Evolutionary conservation across 768 basidiomycete species (phyloP).

Genomic region (Boletus vinaceobasis): DNA sequence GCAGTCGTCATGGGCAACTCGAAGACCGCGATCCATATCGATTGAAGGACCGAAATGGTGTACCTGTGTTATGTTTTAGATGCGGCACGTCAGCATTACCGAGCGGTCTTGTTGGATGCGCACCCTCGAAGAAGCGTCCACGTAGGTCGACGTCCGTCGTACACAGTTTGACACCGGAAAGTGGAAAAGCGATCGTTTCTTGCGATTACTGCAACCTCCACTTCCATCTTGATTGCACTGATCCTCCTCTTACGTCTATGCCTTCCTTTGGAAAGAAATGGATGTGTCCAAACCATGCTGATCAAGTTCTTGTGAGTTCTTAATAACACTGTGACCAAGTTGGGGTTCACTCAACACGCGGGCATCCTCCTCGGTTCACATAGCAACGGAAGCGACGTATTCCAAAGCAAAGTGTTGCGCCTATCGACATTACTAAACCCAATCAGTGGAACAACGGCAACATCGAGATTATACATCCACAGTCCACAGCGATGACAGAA

Average conservation of each 20-base stretch:
- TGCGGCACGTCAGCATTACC: constrained; percentile 83
- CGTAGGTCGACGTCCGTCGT: constrained; percentile 44
- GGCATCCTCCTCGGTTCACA: constrained; percentile 10
- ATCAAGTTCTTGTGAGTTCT: constrained; percentile 70
- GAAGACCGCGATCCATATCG: constrained; percentile 91
- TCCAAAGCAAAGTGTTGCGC: constrained; percentile 62
- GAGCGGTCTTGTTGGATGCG: constrained; percentile 45
- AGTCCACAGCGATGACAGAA: constrained; percentile 42
- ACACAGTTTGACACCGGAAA: constrained; percentile 43
- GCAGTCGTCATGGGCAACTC: constrained; percentile 78
- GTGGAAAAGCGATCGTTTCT: constrained; percentile 76
- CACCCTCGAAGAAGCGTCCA: constrained; percentile 52
- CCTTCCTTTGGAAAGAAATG: constrained; percentile 89
- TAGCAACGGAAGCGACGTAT: constrained; percentile 80
- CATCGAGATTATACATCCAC: constrained; percentile 78
- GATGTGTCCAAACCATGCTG: constrained; percentile 99
- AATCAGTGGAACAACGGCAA: constrained; percentile 87
- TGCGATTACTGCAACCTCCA: constrained; percentile 94
- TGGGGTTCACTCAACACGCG: not conserved
- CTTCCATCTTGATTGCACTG: constrained; percentile 96
- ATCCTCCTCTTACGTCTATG: constrained; percentile 83
- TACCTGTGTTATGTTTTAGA: constrained; percentile 83
- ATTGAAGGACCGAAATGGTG: constrained; percentile 79
- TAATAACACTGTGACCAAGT: not conserved
- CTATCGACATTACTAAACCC: constrained; percentile 73